phyloP scores from a whole-genome alignment of 371 early-diverging fungal genomes.

The Paramicrosporidium saccamoebae region DNA sequence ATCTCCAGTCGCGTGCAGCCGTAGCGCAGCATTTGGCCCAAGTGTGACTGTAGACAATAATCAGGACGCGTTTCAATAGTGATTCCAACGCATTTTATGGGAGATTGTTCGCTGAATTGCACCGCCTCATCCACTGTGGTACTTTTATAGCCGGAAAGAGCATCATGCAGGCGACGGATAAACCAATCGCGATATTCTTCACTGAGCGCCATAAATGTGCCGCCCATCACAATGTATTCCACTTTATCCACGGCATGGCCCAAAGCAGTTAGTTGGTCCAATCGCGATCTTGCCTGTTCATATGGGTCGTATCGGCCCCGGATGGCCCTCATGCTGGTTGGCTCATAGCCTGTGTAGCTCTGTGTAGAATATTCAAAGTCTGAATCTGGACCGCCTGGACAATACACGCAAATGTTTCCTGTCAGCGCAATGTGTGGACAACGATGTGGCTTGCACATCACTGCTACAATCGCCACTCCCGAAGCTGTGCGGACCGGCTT shows the following conservation, averaged over 20 bases:
- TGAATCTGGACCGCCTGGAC: slow-evolving; percentile 99
- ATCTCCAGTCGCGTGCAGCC: slow-evolving; percentile 98
- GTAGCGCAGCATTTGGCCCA: slow-evolving; percentile 93
- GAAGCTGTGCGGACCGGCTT: slow-evolving; percentile 97
- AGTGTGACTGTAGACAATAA: slow-evolving; percentile 89
- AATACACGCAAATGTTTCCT: slow-evolving; percentile 98
- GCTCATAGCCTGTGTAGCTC: slow-evolving; percentile 99
- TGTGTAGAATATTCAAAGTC: slow-evolving; percentile 99
- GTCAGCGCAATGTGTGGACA: slow-evolving; percentile 99
- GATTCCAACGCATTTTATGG: slow-evolving; percentile 95
- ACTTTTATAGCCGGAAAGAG: slow-evolving; percentile 72
- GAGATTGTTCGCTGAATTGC: slow-evolving; percentile 70
- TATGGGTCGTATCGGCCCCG: slow-evolving; percentile 93
- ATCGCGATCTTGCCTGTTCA: slow-evolving; percentile 83
- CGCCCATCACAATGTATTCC: slow-evolving; percentile 99
- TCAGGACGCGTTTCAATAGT: slow-evolving; percentile 99
- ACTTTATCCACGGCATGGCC: slow-evolving; percentile 97
- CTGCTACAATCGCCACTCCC: slow-evolving; percentile 97
- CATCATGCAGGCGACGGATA: slow-evolving; percentile 87
- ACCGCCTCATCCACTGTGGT: slow-evolving; percentile 90
- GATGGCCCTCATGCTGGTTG: slow-evolving; percentile 99
- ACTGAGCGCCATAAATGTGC: slow-evolving; percentile 93
- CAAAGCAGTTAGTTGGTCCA: slow-evolving; percentile 74
- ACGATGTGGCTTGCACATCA: slow-evolving; percentile 99
- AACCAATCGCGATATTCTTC: slow-evolving; percentile 93